Conservation (phyloP, 257 asterid genomes). For the Parsonsia alboflavescens region DNA sequence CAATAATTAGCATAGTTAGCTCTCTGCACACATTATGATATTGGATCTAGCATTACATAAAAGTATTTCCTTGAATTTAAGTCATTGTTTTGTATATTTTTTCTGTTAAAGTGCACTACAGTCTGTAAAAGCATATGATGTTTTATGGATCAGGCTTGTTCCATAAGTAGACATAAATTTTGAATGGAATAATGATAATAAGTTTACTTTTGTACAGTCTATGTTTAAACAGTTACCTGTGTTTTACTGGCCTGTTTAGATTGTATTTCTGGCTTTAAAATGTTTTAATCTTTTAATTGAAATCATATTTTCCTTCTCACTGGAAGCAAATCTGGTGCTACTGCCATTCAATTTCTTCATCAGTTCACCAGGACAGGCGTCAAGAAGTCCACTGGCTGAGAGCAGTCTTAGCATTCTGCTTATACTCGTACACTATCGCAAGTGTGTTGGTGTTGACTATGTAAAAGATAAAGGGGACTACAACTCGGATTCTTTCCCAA, state of each 20-base stretch:
- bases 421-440: conserved; percentile 66
- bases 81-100: neutral
- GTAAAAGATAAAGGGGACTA: conserved; percentile 48
- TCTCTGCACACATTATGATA: neutral
- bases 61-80: too few relatives aligned
- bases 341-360: conserved; percentile 71
- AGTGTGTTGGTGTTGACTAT: conserved; percentile 48
- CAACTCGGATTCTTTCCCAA: conserved; percentile 43
- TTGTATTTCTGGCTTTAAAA: neutral
- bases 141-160: neutral
- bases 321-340: conserved; percentile 84
- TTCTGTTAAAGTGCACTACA: neutral
- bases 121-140: neutral
- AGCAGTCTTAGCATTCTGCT: conserved; percentile 80
- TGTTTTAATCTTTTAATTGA: neutral
- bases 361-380: conserved; percentile 73
- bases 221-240: neutral
- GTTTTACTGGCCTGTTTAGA: conserved; percentile 5
- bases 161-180: neutral
- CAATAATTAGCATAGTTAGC: neutral
- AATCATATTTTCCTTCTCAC: conserved; percentile 12
- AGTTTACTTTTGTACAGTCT: neutral
- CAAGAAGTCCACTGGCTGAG: conserved; percentile 73
- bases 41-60: neutral
- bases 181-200: neutral